Evolutionary conservation across 305 asterid species (phyloP).

Genomic region (Petunia hybrid): DNA sequence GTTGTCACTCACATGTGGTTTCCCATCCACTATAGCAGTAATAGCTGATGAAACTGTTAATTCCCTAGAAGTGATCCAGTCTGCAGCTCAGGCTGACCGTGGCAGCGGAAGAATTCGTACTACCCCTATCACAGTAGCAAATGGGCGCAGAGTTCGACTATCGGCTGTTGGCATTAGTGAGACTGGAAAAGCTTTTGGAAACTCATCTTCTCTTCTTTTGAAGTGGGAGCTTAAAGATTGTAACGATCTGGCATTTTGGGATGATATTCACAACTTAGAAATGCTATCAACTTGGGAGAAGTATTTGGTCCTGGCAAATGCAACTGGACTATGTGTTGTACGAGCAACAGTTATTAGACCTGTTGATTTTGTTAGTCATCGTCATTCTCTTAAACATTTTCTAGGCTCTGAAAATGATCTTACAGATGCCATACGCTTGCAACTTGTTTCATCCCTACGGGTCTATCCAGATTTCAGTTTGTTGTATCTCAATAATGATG

Average conservation of each 20-base stretch:
- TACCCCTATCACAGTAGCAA: constrained; percentile 75
- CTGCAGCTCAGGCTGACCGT: constrained; percentile 78
- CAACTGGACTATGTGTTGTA: constrained; percentile 75
- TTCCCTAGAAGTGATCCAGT: constrained; percentile 54
- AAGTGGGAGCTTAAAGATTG: constrained; percentile 77
- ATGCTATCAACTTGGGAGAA: constrained; percentile 82
- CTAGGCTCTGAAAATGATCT: constrained; percentile 50
- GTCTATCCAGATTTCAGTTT: constrained; percentile 74
- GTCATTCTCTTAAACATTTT: constrained; percentile 42
- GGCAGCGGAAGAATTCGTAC: constrained; percentile 64
- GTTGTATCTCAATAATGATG: constrained; percentile 73
- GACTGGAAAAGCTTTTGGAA: constrained; percentile 80
- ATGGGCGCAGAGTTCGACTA: constrained; percentile 79
- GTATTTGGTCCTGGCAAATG: constrained; percentile 71
- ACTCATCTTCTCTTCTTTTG: constrained; percentile 79
- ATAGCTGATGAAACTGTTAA: constrained; percentile 78
- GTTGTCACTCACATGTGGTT: constrained; percentile 62
- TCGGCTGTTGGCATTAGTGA: constrained; percentile 83
- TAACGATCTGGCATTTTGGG: constrained; percentile 68
- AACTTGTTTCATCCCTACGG: constrained; percentile 80
- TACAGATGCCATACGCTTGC: constrained; percentile 79
- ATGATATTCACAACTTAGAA: constrained; percentile 49
- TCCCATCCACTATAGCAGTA: constrained; percentile 73
- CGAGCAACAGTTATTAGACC: constrained; percentile 64
- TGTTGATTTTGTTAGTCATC: constrained; percentile 50